These are phyloP conservation scores for Sicyos baderoa DNA, from an alignment of 306 rosid species.

Conservation along the genomic window DNA sequence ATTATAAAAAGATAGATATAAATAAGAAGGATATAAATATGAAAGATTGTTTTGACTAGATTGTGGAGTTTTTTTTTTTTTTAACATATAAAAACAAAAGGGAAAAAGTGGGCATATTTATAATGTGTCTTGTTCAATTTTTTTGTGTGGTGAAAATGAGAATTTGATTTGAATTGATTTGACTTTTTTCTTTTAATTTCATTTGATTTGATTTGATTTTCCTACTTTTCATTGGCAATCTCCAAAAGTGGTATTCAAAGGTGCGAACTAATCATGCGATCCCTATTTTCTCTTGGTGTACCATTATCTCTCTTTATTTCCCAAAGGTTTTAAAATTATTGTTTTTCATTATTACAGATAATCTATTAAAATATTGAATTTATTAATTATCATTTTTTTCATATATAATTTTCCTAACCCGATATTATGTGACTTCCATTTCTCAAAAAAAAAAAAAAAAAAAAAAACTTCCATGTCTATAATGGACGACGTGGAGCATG, in stretches of 20 bases:
- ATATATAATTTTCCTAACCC: too few species aligned
- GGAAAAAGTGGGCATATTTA: neutral
- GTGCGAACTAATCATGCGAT: neutral
- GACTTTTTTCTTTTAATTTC: too few species aligned
- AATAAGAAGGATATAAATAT: too few species aligned
- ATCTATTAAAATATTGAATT: too few species aligned
- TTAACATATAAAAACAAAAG: neutral
- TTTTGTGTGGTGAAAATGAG: neutral
- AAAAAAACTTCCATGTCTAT: too few species aligned
- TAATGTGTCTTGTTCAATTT: neutral
- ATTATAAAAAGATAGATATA: too few species aligned
- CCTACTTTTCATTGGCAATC: neutral
- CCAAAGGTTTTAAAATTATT: too few species aligned
- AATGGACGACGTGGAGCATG: neutral
- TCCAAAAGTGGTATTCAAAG: neutral
- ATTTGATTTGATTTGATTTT: neutral
- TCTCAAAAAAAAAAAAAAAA: too few species aligned
- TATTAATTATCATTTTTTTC: too few species aligned
- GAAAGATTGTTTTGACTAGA: too few species aligned
- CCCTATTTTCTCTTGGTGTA: neutral
- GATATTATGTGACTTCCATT: too few species aligned
- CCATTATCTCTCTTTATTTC: neutral
- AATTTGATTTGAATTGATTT: conserved; percentile 18
- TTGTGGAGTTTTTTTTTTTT: neutral
- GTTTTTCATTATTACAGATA: too few species aligned